Evolutionary conservation across 345 rosid genomes (phyloP), one percentile per base, ranked within the genome.

Genomic region (Eucalyptus brandiana): DNA sequence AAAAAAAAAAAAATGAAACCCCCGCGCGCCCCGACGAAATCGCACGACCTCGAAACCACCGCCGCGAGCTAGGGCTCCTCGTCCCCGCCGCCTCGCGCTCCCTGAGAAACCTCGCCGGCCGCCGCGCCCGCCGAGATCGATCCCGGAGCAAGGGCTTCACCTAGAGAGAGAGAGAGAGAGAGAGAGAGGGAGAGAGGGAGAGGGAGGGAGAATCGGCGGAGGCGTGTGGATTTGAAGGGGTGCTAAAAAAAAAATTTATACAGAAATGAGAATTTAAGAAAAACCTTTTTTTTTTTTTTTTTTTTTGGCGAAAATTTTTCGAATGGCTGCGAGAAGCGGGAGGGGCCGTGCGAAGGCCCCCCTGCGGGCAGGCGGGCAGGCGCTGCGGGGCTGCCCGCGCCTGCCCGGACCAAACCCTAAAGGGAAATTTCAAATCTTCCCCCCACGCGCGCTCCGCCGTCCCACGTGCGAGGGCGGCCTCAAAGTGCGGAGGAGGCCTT

Each of bases 301-400:
- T 10, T 72, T 76, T 76, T 12, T 2, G 47, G 47, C 45, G 28
- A 37, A 37, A 76, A 13, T 19, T 76, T 87, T 96, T 95, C 94
- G 97, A 95, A 94, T 94, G 94, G 44, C 80, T 60, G 67, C 93
- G 92, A 94, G 95, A 91, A 94, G 98, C 98, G 97, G 96, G 97
- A 95, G 94, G 87, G 86, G 48, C 86, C 51, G 86, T 48, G 69
- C 49, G 72, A 24, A 54, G 34, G 49, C 76, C 51, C 42, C 60
- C 28, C 24, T 6, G 15, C 81, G 81, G 45, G 45, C 81, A 69
- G 80, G 13, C 12, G 72, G 34, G 7, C 34, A 16, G 9, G 80
- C 42, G n/a, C n/a, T n/a, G n/a, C n/a, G n/a, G n/a, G n/a, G n/a
- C n/a, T n/a, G n/a, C n/a, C n/a, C n/a, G n/a, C n/a, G n/a, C n/a